Evolutionary conservation across 2,329 filamentous ascomycete genomes (phyloP).

Genomic region (Phyllosticta capitalensis): DNA sequence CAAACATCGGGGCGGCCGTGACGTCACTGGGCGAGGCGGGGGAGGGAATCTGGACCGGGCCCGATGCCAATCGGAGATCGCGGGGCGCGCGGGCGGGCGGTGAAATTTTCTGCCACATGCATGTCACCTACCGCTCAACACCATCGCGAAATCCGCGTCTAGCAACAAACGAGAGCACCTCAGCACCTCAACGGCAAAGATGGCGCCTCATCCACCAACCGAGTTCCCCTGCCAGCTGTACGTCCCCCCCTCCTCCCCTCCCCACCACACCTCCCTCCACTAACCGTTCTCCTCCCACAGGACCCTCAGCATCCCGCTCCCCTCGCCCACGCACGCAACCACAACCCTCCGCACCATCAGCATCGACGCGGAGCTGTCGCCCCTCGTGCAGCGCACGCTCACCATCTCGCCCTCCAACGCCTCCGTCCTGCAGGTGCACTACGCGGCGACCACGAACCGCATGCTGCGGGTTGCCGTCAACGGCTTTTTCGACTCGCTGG

Average conservation of each 20-base stretch:
- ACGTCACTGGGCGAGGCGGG: too few relatives aligned
- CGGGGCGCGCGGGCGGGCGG: too few relatives aligned
- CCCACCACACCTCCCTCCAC: background rate
- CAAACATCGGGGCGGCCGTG: too few relatives aligned
- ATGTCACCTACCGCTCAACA: too few relatives aligned
- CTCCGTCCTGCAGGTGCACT: slow-evolving; percentile 55
- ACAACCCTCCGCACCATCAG: slow-evolving; percentile 66
- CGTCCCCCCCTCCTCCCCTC: background rate
- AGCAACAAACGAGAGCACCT: too few relatives aligned
- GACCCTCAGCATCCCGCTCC: slow-evolving; percentile 70
- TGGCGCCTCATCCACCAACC: background rate
- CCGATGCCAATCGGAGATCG: too few relatives aligned
- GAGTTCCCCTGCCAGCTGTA: slow-evolving; percentile 33
- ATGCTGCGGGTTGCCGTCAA: slow-evolving; percentile 96
- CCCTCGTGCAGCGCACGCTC: slow-evolving; percentile 67
- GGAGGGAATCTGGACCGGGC: too few relatives aligned
- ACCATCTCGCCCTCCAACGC: slow-evolving; percentile 34
- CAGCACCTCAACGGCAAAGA: too few relatives aligned
- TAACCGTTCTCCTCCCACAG: slow-evolving; percentile 34
- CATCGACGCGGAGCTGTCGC: slow-evolving; percentile 84
- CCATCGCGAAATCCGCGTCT: too few relatives aligned
- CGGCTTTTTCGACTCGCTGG: slow-evolving; percentile 85
- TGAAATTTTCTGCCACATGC: too few relatives aligned
- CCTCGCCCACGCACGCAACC: slow-evolving; percentile 65
- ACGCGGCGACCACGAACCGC: slow-evolving; percentile 83